A percentile compares a stretch with the other conserved stretches of the same genome.
phyloP scores from a whole-genome alignment of 1,284 basidiomycete species.

The Spongispora temasekensis region DNA sequence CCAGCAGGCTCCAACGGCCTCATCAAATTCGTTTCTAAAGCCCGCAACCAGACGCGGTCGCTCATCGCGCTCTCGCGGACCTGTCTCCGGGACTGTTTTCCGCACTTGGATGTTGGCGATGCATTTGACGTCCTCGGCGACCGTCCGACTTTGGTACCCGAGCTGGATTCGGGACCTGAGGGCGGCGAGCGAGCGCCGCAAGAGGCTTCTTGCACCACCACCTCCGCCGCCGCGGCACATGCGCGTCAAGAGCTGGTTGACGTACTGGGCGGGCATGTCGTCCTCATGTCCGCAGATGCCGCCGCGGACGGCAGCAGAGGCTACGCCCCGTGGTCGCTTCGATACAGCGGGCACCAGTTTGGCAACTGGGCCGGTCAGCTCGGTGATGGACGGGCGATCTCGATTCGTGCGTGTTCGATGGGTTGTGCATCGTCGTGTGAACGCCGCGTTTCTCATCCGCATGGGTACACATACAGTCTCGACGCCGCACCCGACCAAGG shows the following conservation, averaged over 20 bases:
- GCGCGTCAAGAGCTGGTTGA: constrained; percentile 75
- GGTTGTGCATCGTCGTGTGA: neutral
- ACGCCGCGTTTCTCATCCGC: constrained; percentile 6
- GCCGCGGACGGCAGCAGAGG: constrained; percentile 42
- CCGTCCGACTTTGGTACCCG: constrained; percentile 47
- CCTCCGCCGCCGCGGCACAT: constrained; percentile 34
- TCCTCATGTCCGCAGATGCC: constrained; percentile 55
- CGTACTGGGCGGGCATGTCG: constrained; percentile 77
- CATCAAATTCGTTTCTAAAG: constrained; percentile 50
- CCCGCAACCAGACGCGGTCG: constrained; percentile 59
- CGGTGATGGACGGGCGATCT: constrained; percentile 93
- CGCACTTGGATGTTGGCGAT: constrained; percentile 87
- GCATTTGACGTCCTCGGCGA: constrained; percentile 67
- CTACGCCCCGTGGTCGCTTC: constrained; percentile 86
- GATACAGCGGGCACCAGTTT: constrained; percentile 93
- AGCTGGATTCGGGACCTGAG: constrained; percentile 31
- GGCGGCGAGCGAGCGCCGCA: constrained; percentile 27
- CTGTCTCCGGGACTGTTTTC: constrained; percentile 75
- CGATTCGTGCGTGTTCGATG: constrained; percentile 59
- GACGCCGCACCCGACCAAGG: constrained; percentile 65
- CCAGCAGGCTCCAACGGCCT: constrained; percentile 24
- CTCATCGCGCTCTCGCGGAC: constrained; percentile 73
- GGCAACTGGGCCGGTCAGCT: constrained; percentile 95
- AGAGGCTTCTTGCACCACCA: constrained; percentile 30
- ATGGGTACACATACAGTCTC: constrained; percentile 52